Evolutionary conservation across 78 protist genomes (phyloP).

Genomic region (Dictyostelium capitatum): DNA sequence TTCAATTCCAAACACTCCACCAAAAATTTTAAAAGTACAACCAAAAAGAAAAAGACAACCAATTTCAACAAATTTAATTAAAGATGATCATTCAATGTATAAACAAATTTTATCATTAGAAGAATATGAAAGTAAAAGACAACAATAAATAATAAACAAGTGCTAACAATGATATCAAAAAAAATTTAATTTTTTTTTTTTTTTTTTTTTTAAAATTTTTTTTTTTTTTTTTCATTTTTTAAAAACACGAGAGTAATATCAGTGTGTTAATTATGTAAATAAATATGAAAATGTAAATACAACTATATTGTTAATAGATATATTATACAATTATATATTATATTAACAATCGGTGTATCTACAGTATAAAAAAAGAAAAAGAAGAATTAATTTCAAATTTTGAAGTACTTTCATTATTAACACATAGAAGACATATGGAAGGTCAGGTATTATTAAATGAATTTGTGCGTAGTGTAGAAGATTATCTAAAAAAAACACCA

Average conservation of each 20-base stretch:
- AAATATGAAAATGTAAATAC: too few species aligned
- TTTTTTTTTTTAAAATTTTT: too few species aligned
- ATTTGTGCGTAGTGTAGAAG: constrained; percentile 6
- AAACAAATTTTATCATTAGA: constrained; percentile 10
- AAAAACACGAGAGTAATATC: too few species aligned
- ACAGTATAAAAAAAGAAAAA: constrained; percentile 33
- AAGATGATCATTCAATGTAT: constrained; percentile 17
- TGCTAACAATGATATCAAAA: too few species aligned
- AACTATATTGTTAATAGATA: too few species aligned
- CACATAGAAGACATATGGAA: constrained; percentile 42
- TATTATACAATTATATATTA: too few species aligned
- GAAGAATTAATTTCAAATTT: constrained; percentile 60
- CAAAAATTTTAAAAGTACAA: constrained; percentile 2
- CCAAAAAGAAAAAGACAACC: constrained; percentile 48
- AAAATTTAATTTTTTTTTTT: neutral
- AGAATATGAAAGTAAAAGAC: constrained; percentile 11
- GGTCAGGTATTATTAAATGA: constrained; percentile 66
- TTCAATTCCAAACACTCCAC: constrained; percentile 17
- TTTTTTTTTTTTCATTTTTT: too few species aligned
- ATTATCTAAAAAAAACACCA: constrained; percentile 44
- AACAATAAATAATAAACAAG: neutral
- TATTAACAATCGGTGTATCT: too few species aligned
- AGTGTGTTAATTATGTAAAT: too few species aligned
- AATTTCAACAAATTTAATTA: neutral
- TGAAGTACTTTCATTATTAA: constrained; percentile 58